phyloP scores from a whole-genome alignment of 331 rosid genomes.

The Spiraea crenata region DNA sequence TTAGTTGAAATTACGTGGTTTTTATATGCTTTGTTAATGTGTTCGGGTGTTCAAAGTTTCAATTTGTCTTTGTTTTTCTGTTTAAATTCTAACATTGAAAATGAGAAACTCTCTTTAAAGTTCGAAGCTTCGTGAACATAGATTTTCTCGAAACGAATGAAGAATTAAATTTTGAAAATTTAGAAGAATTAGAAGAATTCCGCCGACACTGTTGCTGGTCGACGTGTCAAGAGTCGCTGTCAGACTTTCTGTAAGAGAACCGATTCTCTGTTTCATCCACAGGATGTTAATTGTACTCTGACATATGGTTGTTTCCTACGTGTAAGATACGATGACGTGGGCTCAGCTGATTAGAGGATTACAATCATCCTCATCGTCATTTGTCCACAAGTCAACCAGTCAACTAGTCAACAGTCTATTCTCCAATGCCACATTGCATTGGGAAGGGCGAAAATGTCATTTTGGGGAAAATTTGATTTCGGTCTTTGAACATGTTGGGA shows the following conservation, averaged over 20 bases:
- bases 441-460: constrained; percentile 4
- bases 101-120: constrained; percentile 4
- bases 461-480: not conserved
- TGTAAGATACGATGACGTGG: not conserved
- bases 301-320: not conserved
- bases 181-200: not conserved
- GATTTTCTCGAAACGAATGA: not conserved
- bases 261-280: constrained; percentile 20
- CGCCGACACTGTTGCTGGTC: constrained; percentile 28
- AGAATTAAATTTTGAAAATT: not conserved
- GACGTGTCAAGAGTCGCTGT: constrained; percentile 20
- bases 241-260: constrained; percentile 19
- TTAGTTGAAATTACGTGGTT: not conserved
- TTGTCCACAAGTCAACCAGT: no score
- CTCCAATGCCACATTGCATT: not conserved
- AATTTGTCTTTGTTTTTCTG: not conserved
- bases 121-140: constrained; percentile 5
- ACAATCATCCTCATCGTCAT: not conserved
- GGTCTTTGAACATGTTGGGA: not conserved
- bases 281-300: not conserved
- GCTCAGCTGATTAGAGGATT: not conserved
- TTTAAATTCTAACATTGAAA: not conserved
- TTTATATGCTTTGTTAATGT: constrained; percentile 1
- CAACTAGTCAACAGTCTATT: not conserved
- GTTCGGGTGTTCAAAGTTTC: not conserved